Base-by-base conservation (phyloP, 164 flowering plant species). In the Pachysandra terminalis region DNA sequence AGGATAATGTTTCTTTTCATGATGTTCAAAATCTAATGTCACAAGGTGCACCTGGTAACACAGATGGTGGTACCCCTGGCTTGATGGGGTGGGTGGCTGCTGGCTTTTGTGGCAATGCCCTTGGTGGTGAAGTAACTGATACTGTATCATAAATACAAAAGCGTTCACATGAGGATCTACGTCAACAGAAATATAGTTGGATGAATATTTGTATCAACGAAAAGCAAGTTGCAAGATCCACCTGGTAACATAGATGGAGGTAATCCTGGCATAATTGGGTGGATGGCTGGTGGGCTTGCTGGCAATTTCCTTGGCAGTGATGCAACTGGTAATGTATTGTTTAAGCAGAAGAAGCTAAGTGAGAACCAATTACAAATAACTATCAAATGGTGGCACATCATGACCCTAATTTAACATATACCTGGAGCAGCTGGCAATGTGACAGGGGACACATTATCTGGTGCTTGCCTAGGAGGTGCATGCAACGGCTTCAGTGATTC, bases 361-460 rank as follows among this genome's bases (percentile, higher is more conserved):
- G 52, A 61, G 57, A 62, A 64, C 16, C 41, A 23, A 61, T 61
- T 67, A 21, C 54, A 62, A 66, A 48, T 32, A 19, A 61, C 45
- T 55, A 28, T 40, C 21, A 27, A 59, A 26, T 26, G 32, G 63
- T n/a, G 54, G 37, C 25, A 24, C 25, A 53, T 72, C 9, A 32
- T 16, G 17, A 45, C 58, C 23, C 15, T 1, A 15, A 41, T 24
- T 17, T 53, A 27, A 27, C 12, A 58, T 41, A 55, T 77, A 80
- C 82, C 75, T 66, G 71, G 75, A 75, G 73, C 67, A 54, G 56
- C 49, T 65, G 82, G 76, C 54, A 32, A 25, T 35, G 62, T 67
- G 21, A 58, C 45, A 52, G 81, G 71, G n/a, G 71, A 51, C 52
- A 53, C 41, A 21, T 23, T 24, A 7, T 52, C 58, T 45, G 80